Percentiles rank a stretch among this genome's conserved stretches.
phyloP scores from a whole-genome alignment of 306 rosid species.

The Citrullus colocynthis region DNA sequence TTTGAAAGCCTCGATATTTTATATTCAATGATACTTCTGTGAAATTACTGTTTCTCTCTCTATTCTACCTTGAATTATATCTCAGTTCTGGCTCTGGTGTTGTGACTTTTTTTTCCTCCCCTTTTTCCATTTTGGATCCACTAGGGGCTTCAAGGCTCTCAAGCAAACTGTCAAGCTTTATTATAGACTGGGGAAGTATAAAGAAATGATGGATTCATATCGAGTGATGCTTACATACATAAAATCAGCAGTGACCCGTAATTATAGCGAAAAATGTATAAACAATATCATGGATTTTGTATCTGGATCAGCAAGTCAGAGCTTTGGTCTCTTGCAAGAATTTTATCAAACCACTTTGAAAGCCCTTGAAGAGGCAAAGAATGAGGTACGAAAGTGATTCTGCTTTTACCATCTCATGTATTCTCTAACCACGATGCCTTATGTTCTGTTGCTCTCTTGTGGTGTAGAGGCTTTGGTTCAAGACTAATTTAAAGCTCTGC shows the following conservation, averaged over 20 bases:
- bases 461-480: conserved; percentile 92
- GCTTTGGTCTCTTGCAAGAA: conserved; percentile 80
- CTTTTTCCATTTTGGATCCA: background rate
- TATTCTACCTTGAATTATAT: background rate
- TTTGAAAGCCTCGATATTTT: background rate
- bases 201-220: conserved; percentile 93
- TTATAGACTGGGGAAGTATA: conserved; percentile 80
- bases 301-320: conserved; percentile 96
- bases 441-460: conserved; percentile 1
- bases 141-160: conserved; percentile 94
- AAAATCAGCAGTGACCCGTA: conserved; percentile 88
- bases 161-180: conserved; percentile 95
- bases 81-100: background rate
- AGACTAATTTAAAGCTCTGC: conserved; percentile 96
- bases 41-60: background rate
- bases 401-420: background rate
- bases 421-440: background rate
- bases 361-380: conserved; percentile 97
- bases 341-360: conserved; percentile 89
- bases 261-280: conserved; percentile 93
- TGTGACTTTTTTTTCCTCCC: background rate
- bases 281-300: conserved; percentile 97
- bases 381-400: conserved; percentile 45
- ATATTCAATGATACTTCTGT: background rate
- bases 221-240: conserved; percentile 98